Percentiles rank a stretch among this genome's conserved stretches.
Evolutionary conservation across 1,139 yeast genomes (phyloP).

Genomic region (Scheffersomyces lignicola): DNA sequence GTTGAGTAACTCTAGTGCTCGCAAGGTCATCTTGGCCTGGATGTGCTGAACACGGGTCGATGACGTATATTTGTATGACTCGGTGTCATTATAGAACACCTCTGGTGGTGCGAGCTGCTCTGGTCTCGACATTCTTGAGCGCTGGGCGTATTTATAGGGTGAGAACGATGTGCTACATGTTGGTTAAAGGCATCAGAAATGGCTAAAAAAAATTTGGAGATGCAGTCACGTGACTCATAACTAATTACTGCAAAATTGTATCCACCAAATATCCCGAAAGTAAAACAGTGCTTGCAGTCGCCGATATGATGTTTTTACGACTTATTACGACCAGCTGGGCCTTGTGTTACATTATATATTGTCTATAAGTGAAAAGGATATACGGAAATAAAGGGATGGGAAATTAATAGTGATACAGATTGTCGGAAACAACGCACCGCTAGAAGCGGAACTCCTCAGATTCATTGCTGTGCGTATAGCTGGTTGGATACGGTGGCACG

Average conservation of each 20-base stretch:
- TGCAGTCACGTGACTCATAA: constrained; percentile 4
- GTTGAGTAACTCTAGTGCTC: constrained; percentile 86
- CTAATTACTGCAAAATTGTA: too few species aligned
- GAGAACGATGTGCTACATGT: neutral
- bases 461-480: constrained; percentile 10
- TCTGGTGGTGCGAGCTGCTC: constrained; percentile 98
- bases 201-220: constrained; percentile 1
- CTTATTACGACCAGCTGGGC: too few species aligned
- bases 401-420: too few species aligned
- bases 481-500: constrained; percentile 10
- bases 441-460: constrained; percentile 13
- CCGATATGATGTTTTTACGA: too few species aligned
- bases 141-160: neutral
- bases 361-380: too few species aligned
- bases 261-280: too few species aligned
- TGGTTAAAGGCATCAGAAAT: neutral
- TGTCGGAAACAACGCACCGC: too few species aligned
- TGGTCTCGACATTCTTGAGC: constrained; percentile 85
- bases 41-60: constrained; percentile 97
- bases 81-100: constrained; percentile 86
- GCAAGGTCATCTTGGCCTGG: constrained; percentile 94
- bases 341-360: too few species aligned
- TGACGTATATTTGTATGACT: constrained; percentile 84
- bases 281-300: too few species aligned
- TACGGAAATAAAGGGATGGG: too few species aligned